Evolutionary conservation across 306 rosid species (phyloP), one percentile per base, ranked within the genome.

Genomic region (Ziziphus jujuba): DNA sequence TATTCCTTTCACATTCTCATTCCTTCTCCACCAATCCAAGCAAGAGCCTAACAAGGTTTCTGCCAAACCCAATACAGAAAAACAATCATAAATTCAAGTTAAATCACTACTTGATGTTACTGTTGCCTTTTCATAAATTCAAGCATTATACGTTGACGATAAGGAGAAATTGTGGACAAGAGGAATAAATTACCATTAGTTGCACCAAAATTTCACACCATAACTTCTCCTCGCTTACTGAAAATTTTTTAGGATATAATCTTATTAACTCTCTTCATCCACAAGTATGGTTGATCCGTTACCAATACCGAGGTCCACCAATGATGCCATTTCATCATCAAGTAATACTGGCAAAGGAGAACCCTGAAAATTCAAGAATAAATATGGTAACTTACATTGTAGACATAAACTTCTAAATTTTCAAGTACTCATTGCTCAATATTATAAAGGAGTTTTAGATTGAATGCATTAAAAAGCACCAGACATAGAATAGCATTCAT

Each of bases 281-380:
- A 93, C 77, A 57, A 93, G 95, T 79, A 93, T 82, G 68, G 63
- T 70, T 16, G 98, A 84, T 31, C 75, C 86, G 49, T 80, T 86
- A 75, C 88, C 91, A 75, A 86, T 72, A 61, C 98, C 97, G 40
- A 83, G 36, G 67, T 88, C 97, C 53, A 84, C 73, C 24, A 93
- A 79, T 65, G 95, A 80, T 52, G 84, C 84, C 84, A 80, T 80
- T 63, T 93, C 97, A 63, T 82, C 87, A 53, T 89, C 91, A 3
- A 90, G 97, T 81, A 82, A 48, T 48, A 79, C 43, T 0, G 97
- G 98, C 67, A 93, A 28, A 21, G 97, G 98, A 68, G 84, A 88
- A 62, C 93, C 90, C 98, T 87, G 84, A 40, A 74, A 87, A 69
- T 60, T 38, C 33, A 35, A 66, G 70, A 23, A 64, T 57, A 69